Base-by-base conservation (phyloP, 129 eudicot genomes). In the Centaurea solstitialis region DNA sequence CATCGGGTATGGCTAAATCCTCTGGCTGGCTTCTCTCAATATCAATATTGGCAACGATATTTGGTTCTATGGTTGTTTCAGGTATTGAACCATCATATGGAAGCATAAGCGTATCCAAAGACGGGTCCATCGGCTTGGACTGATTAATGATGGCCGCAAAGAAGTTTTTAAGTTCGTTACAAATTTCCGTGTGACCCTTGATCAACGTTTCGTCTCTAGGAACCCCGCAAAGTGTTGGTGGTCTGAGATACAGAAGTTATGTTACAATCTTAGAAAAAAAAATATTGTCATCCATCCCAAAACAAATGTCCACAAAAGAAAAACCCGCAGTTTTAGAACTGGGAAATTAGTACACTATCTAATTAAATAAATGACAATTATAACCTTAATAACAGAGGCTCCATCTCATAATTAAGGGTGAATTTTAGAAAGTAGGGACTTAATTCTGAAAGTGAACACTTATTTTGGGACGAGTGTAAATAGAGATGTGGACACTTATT, bases 201-300 rank as follows among this genome's bases (percentile, higher is more conserved):
- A 87, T 82, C 79, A 90, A 76, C 7, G 92, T 89, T 85, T 93
- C 98, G 35, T 96, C 99, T 89, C 98, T 87, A 39, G 97, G 99
- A 41, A 93, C 89, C 43, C 97, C 98, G 77, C 88, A 93, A 22
- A 96, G 99, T 22, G 99, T 96, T 28, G 99, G 99, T 7, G 91
- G 87, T 87, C 98, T 92, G 87, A 77, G 84, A 76, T 7, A 53
- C 21, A 61, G 11, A 74, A 57, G 22, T 72, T 71, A 59, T 15
- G 22, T 76, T 71, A 59, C n/a, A 38, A 66, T 43, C 20, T 68
- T 10, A 26, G 30, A 41, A 24, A 0, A 12, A 41, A 15, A 81
- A 33, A 53, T 15, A 53, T 8, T 10, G 37, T n/a, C 22, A 53
- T 17, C 18, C 64, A 5, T 53, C 64, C 64, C 64, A 53, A 53